Percentiles rank a stretch among this genome's conserved stretches.
Evolutionary conservation across 768 basidiomycete genomes (phyloP).

Genomic region (Termitomyces bulborhizus): DNA sequence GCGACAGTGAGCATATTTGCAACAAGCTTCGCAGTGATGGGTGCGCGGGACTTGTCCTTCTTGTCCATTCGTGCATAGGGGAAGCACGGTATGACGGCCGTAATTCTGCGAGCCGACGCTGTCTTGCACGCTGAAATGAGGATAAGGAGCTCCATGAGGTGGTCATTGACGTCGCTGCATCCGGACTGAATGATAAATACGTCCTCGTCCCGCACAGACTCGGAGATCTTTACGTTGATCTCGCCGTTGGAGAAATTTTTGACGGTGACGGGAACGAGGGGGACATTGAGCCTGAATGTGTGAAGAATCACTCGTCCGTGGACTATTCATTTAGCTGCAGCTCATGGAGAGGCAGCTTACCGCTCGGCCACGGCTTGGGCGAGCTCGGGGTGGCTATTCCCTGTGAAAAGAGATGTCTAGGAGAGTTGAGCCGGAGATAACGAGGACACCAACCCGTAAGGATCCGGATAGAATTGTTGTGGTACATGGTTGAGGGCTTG

Average conservation of each 20-base stretch:
- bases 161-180: constrained; percentile 87
- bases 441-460: constrained; percentile 51
- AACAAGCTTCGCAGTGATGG: constrained; percentile 97
- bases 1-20: constrained; percentile 98
- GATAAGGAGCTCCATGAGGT: constrained; percentile 97
- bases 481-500: constrained; percentile 46
- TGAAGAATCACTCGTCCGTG: constrained; percentile 45
- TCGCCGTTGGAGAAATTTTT: constrained; percentile 94
- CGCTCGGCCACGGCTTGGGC: constrained; percentile 93
- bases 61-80: constrained; percentile 97
- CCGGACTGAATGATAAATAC: constrained; percentile 97
- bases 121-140: constrained; percentile 98
- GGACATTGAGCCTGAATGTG: constrained; percentile 73
- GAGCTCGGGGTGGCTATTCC: constrained; percentile 97
- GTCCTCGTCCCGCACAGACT: constrained; percentile 96
- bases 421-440: background rate
- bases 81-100: constrained; percentile 97
- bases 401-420: constrained; percentile 35
- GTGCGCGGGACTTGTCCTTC: constrained; percentile 93
- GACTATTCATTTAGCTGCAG: constrained; percentile 32
- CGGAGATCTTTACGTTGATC: constrained; percentile 90
- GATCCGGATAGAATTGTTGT: constrained; percentile 76
- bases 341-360: constrained; percentile 65
- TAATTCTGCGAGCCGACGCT: constrained; percentile 90
- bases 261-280: constrained; percentile 79